Percentiles rank a stretch among this genome's conserved stretches.
Evolutionary conservation across 106 monocot genomes (phyloP).

Genomic region (Cymbidium sinense): DNA sequence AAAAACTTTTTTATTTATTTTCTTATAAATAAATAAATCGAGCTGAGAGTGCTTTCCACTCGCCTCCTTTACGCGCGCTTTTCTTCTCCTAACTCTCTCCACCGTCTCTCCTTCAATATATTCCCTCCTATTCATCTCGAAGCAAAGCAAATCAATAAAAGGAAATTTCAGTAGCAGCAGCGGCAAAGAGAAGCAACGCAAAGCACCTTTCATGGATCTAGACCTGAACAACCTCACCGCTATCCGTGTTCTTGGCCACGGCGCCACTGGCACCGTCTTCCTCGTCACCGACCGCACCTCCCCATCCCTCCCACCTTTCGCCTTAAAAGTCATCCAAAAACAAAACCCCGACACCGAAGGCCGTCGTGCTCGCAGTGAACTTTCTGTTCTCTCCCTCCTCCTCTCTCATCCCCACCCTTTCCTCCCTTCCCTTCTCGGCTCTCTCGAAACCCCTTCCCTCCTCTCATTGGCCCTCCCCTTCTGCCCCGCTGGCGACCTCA

Average conservation of each 20-base stretch:
- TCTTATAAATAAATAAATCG: too few species aligned
- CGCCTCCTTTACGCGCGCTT: too few species aligned
- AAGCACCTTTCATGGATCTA: slow-evolving; percentile 28
- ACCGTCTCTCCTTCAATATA: too few species aligned
- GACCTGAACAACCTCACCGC: slow-evolving; percentile 54
- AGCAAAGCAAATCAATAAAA: too few species aligned
- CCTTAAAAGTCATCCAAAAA: slow-evolving; percentile 77
- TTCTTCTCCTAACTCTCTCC: too few species aligned
- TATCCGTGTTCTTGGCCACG: slow-evolving; percentile 65
- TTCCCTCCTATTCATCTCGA: too few species aligned
- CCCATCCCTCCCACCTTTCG: slow-evolving; percentile 30
- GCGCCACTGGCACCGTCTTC: slow-evolving; percentile 90
- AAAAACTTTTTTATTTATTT: too few species aligned
- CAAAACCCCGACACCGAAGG: slow-evolving; percentile 23
- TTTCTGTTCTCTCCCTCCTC: slow-evolving; percentile 55
- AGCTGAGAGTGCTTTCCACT: too few species aligned
- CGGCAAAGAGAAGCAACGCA: too few species aligned
- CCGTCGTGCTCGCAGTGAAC: slow-evolving; percentile 80
- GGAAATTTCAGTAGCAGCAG: too few species aligned
- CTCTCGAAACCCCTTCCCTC: slow-evolving; percentile 43
- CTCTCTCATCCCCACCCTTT: slow-evolving; percentile 31
- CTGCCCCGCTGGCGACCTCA: slow-evolving; percentile 84
- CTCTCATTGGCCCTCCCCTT: slow-evolving; percentile 78
- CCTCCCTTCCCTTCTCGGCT: slow-evolving; percentile 68
- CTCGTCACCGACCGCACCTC: slow-evolving; percentile 27